Percentiles rank a stretch among this genome's conserved stretches.
These are phyloP conservation scores for Castanospermum australe DNA, from an alignment of 306 rosid species.

Conservation along the genomic window DNA sequence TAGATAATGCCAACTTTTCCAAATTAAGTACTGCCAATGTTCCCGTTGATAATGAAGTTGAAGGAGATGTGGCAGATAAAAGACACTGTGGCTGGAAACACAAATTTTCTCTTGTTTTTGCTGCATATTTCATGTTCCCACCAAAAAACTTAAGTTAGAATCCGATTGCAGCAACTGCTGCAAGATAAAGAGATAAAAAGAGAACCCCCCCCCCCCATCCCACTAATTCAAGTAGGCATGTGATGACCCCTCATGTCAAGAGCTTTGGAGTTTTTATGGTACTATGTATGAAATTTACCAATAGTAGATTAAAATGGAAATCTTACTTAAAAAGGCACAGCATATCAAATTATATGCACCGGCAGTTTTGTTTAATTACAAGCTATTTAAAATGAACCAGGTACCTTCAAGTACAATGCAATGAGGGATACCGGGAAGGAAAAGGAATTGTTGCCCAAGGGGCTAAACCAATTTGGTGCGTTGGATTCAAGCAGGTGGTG, in stretches of 20 bases:
- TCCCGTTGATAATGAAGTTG: conserved; percentile 47
- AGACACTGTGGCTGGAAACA: conserved; percentile 58
- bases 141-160: background rate
- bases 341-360: background rate
- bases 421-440: background rate
- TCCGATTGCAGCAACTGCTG: background rate
- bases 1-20: conserved; percentile 55
- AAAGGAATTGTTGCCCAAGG: background rate
- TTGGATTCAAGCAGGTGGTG: background rate
- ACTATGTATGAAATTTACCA: background rate
- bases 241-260: background rate
- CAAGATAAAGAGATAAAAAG: background rate
- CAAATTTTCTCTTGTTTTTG: conserved; percentile 51
- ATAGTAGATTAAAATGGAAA: background rate
- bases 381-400: background rate
- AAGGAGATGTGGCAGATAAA: conserved; percentile 54
- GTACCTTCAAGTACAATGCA: background rate
- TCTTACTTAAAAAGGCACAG: background rate
- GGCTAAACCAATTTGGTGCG: background rate
- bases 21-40: conserved; percentile 48
- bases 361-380: background rate
- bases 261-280: background rate
- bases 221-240: background rate
- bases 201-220: background rate
- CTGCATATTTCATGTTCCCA: conserved; percentile 46